Evolutionary conservation across 768 basidiomycete genomes (phyloP), one percentile per base, ranked within the genome.

Genomic region (Termitomyces sp.): DNA sequence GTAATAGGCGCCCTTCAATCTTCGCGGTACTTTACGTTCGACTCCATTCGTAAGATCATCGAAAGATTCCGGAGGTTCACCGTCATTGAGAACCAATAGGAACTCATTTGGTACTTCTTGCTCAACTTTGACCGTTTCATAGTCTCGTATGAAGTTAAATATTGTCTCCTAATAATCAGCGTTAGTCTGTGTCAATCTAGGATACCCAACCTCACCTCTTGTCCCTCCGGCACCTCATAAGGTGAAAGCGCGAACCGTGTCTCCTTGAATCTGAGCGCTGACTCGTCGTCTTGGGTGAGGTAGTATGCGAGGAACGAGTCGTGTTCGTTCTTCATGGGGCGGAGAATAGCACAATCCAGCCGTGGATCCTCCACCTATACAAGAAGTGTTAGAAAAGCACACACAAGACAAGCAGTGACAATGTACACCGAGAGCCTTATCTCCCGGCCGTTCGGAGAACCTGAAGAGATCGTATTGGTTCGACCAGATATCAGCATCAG

Each of bases 251-350:
- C 70, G 40, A 70, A 74, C 32, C 90, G 82, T 18, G 78, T 77
- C 32, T 82, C 76, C 70, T 91, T 92, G 76, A 91, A 88, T 62
- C 78, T 73, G 18, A 84, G 58, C 1, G 91, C 91, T 9, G 84
- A 79, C 15, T 86, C 87, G 70, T 94, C 91, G 36, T 90, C 86
- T 68, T 84, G 80, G 2, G 92, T 89, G 33, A 94, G 84, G 64
- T 93, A 93, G 69, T 91, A 94, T 12, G 91, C 86, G 58, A 94
- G 75, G 84, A 94, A 94, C 49, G 92, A 90, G 68, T 94, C 92
- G 24, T 92, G 89, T 52, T 94, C 92, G 3, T 90, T 87, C 70
- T 91, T 90, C 90, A 92, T 92, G 1, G 92, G 92, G 32, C 92
- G 84, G 57, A 94, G 76, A 61, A 94, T 89, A 20, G 92, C 92